Conservation (phyloP, 805 yeast species). For the Aciculoconidium aculeatum region DNA sequence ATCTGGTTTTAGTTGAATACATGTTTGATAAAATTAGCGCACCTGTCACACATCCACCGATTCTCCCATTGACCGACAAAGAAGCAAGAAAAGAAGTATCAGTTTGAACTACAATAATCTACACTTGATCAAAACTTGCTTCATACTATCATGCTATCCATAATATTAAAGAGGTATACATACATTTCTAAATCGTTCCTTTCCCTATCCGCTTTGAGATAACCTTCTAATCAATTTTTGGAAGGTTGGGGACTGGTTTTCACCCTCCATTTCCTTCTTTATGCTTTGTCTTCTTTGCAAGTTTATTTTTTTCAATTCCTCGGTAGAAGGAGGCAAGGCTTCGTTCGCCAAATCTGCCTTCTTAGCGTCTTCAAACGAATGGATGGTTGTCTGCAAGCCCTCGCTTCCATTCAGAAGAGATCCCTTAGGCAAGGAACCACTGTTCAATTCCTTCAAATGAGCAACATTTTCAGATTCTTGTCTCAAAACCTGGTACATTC, state of each 20-base stretch:
- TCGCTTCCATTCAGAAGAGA: constrained; percentile 78
- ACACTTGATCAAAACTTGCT: too few relatives aligned
- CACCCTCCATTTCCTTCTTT: constrained; percentile 27
- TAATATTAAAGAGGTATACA: too few relatives aligned
- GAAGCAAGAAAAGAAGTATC: too few relatives aligned
- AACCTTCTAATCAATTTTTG: constrained; percentile 34
- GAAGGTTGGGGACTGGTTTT: constrained; percentile 30
- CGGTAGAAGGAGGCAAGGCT: constrained; percentile 76
- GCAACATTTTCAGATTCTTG: constrained; percentile 85
- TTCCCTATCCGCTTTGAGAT: too few relatives aligned
- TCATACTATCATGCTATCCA: too few relatives aligned
- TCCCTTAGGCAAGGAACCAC: constrained; percentile 83
- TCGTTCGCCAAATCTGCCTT: constrained; percentile 78
- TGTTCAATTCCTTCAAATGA: constrained; percentile 64
- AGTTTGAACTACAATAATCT: too few relatives aligned
- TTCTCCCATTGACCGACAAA: too few relatives aligned
- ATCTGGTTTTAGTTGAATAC: too few relatives aligned
- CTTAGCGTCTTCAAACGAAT: constrained; percentile 78
- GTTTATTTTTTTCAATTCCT: constrained; percentile 44
- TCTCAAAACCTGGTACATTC: constrained; percentile 84
- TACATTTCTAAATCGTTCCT: too few relatives aligned
- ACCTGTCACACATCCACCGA: too few relatives aligned
- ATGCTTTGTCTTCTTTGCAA: constrained; percentile 42
- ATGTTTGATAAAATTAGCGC: too few relatives aligned
- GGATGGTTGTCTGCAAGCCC: constrained; percentile 64